Evolutionary conservation across 768 basidiomycete species (phyloP), one percentile per base, ranked within the genome.

Genomic region (Leucocoprinus birnbaumii): DNA sequence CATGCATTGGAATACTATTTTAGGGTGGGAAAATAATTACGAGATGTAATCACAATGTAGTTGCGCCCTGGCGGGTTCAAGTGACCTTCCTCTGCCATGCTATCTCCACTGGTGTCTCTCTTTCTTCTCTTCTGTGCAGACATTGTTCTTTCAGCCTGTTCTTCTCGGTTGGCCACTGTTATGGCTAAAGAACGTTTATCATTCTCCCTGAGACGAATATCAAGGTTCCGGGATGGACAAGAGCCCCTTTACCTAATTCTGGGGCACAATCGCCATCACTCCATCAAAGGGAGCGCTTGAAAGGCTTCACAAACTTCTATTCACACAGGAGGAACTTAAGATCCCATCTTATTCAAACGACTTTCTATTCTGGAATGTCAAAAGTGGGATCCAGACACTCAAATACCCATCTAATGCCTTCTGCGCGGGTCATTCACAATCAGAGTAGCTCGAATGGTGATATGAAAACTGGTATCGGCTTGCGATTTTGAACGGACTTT

Each of bases 191-290:
- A 38, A 38, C 4, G 38, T 11, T 31, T 31, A 35, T 38, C 38
- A 38, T 16, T 16, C n/a, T 10, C 38, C 9, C 13, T 11, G 38
- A 13, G n/a, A 16, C 38, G 9, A n/a, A n/a, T 38, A 6, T 3
- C 16, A 38, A 26, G 6, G 31, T 31, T 31, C 31, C 31, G 31
- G 11, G 11, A 11, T 31, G 31, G 5, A 11, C 24, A 47, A 27
- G 5, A 9, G n/a, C 40, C 49, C 22, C 37, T 41, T 31, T n/a
- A 51, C 49, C n/a, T 51, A 51, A 51, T 41, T 25, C 25, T 24
- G 31, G 16, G 48, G 48, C 18, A 49, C 27, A 26, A 55, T 55
- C 27, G 54, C 48, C 48, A 55, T 43, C 54, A 43, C 22, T 40
- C 35, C 21, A 55, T 25, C 21, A 40, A 42, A 27, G 8, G 21